Base-by-base conservation (phyloP, 352 stramenopile genomes). In the Phytopythium delawarense region DNA sequence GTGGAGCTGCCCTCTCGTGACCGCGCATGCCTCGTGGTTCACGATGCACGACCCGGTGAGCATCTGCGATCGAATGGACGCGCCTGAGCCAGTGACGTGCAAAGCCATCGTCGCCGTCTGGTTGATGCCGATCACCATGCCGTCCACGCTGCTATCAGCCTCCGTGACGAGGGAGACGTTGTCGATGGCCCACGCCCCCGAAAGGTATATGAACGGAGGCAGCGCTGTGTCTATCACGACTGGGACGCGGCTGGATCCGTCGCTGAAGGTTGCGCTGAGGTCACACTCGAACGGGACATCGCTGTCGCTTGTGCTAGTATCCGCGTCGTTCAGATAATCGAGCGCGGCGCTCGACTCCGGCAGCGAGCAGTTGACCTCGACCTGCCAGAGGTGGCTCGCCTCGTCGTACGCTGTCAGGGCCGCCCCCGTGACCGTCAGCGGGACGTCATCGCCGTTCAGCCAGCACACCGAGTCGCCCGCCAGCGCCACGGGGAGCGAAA, bases 41-140 rank as follows among this genome's bases (percentile, higher is more conserved):
- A 84, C 60, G 0, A 52, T 37, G 45, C 76, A 84, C 4, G 64
- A 53, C 0, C 76, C 76, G 0, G 23, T 50, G n/a, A 84, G 50
- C 25, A 49, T 73, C 2, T 35, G 21, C 39, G 65, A 49, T 8
- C 66, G 65, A 51, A 25, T 45, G 0, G 45, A 50, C 4, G 32
- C 51, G 30, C 51, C 25, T 1, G 54, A 51, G 8, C 54, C 57
- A 23, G 65, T 61, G 13, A 37, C 34, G 1, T 61, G 39, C 9
- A 59, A 55, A 40, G 48, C 28, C 58, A 57, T 37, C 25, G 48
- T 46, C n/a, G 48, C 48, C 4, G 37, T 58, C 34, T 50, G 46
- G 48, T 57, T 52, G 34, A 56, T 52, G n/a, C 58, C 58, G 18
- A 56, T 23, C 11, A 23, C 30, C 8, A 12, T 21, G 9, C 18